Percentiles rank a stretch among this genome's conserved stretches.
These are phyloP conservation scores for Myriosclerotinia duriaeana DNA, from an alignment of 2,329 filamentous ascomycete genomes.

Conservation along the genomic window DNA sequence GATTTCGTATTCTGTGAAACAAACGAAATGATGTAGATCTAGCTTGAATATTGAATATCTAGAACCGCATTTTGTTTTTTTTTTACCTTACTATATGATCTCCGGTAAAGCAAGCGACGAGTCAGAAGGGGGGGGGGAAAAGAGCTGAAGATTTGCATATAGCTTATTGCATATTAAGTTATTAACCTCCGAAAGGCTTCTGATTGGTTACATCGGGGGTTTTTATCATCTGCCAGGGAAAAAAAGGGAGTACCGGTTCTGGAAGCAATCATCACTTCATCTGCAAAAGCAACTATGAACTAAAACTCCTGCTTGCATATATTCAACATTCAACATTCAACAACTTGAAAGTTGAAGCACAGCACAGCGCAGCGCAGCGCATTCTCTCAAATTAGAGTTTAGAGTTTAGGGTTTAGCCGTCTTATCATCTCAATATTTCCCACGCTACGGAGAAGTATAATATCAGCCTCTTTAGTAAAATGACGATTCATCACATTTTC, in stretches of 20 bases:
- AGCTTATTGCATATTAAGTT: not conserved
- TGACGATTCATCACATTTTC: conserved; percentile 1
- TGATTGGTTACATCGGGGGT: conserved; percentile 13
- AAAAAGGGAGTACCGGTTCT: conserved; percentile 9
- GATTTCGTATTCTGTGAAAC: conserved; percentile 9
- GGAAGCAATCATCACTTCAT: conserved; percentile 5
- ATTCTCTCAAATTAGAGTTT: too few relatives aligned
- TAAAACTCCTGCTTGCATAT: not conserved
- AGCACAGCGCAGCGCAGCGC: too few relatives aligned
- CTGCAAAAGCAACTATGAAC: conserved; percentile 5
- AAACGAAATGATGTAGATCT: conserved; percentile 23
- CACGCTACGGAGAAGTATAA: not conserved
- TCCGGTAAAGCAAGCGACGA: not conserved
- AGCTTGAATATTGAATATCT: not conserved
- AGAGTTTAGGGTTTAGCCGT: conserved; percentile 1
- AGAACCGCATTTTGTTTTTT: not conserved
- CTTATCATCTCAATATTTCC: not conserved
- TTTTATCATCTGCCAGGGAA: conserved; percentile 6
- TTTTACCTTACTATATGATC: not conserved
- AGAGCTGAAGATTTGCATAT: not conserved
- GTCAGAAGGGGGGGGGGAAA: not conserved
- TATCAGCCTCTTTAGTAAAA: not conserved
- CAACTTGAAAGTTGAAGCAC: not conserved
- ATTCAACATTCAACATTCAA: not conserved
- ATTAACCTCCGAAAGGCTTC: conserved; percentile 10